Evolutionary conservation across 208 protist genomes (phyloP), one percentile per base, ranked within the genome.

Genomic region (Acanthamoeba triangularis): DNA sequence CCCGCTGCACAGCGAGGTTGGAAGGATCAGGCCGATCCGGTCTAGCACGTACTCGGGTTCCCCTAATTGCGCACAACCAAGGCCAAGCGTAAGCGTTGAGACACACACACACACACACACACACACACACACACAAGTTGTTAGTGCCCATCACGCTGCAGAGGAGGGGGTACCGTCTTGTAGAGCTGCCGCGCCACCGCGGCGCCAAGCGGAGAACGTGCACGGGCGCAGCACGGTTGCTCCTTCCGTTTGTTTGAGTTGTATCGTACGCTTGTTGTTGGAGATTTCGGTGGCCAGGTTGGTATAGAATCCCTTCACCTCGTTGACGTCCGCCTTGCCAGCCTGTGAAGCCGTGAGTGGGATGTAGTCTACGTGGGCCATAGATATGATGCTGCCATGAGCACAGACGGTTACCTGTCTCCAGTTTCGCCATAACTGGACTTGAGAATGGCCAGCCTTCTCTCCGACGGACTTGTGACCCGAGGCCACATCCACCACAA

Each of bases 361-460:
- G 16, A 67, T 30, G 20, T 23, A 67, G 61, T n/a, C n/a, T n/a
- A 54, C 49, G 49, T 5, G 63, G 63, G 10, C 5, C 5, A 33
- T 5, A 72, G 7, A 72, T 11, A 72, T 25, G 30, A 33, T 5
- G 63, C 5, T 72, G 49, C 10, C 52, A 74, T n/a, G n/a, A n/a
- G n/a, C n/a, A 35, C 65, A 30, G 49, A 59, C 14, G 35, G 41
- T 74, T 65, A 76, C 72, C 80, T 84, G 69, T 30, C 56, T 63
- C 96, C 96, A 97, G 35, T 96, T 76, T 14, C 96, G 76, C 96
- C 96, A 97, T 20, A 97, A 69, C 76, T 95, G 94, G 23, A 97
- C 85, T 52, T 97, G 96, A 28, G 88, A 96, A 33, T 97, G 94
- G 3, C 95, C 92, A 0, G 93, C 59, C 1, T 44, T 28, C 41